Conservation (phyloP, 257 asterid species). For the Capsicum baccatum region DNA sequence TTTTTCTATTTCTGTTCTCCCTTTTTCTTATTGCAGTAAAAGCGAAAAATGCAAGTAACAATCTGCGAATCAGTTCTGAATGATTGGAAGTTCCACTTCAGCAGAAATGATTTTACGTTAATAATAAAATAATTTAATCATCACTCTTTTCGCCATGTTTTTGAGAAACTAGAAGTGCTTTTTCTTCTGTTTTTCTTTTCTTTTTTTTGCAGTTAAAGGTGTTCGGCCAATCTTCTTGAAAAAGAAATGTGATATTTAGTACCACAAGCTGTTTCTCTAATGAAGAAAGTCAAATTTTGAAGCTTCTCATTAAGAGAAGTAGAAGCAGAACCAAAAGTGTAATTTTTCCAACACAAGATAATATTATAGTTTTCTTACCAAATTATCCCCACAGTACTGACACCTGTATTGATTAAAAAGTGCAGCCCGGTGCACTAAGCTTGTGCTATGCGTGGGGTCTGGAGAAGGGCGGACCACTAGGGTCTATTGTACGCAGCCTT, state of each 20-base stretch:
- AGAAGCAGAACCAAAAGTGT: constrained; percentile 3
- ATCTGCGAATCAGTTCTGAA: neutral
- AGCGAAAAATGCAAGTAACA: neutral
- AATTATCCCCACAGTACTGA: neutral
- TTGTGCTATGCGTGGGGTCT: neutral
- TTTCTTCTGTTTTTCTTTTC: neutral
- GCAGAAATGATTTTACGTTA: neutral
- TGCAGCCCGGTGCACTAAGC: neutral
- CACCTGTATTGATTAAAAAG: neutral
- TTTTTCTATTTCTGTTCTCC: neutral
- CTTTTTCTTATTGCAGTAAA: too few species aligned
- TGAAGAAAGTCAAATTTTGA: neutral
- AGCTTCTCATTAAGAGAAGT: neutral
- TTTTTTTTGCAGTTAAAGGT: neutral
- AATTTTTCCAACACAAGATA: neutral
- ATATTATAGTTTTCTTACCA: constrained; percentile 2
- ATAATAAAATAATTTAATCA: neutral
- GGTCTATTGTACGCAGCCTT: neutral
- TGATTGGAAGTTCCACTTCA: neutral
- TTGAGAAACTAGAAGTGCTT: neutral
- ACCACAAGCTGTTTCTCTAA: neutral
- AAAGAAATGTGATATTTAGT: neutral
- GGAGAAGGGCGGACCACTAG: neutral
- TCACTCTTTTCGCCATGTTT: neutral
- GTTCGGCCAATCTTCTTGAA: neutral